Percentiles rank a stretch among this genome's conserved stretches.
These are phyloP conservation scores for Paecilomyces variotii DNA, from an alignment of 2,329 filamentous ascomycete species.

Conservation along the genomic window DNA sequence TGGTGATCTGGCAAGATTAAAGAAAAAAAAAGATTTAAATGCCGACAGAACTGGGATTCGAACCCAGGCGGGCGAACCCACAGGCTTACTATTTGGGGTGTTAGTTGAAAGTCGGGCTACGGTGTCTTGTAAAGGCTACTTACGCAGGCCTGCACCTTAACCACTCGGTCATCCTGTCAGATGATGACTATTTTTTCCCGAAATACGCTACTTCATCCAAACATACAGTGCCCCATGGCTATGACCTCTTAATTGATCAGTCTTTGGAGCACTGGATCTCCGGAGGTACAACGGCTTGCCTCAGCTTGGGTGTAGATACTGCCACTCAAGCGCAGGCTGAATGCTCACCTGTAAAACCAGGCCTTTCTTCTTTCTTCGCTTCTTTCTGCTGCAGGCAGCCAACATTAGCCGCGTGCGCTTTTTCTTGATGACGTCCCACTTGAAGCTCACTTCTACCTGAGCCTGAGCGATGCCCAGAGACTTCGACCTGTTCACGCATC, in stretches of 20 bases:
- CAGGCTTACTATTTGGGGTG: background rate
- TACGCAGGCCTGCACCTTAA: background rate
- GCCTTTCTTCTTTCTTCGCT: background rate
- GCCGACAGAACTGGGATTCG: background rate
- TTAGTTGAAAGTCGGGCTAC: too few species aligned
- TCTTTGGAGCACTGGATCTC: constrained; percentile 11
- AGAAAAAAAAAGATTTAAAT: background rate
- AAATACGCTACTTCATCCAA: constrained; percentile 3
- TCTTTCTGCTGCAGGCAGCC: background rate
- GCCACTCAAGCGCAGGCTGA: constrained; percentile 2
- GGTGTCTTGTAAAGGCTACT: too few species aligned
- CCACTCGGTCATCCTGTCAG: constrained; percentile 7
- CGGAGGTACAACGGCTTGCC: constrained; percentile 12
- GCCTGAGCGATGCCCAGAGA: background rate
- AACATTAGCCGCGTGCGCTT: background rate
- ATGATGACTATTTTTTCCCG: constrained; percentile 2
- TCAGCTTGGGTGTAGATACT: constrained; percentile 4
- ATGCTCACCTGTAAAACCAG: background rate
- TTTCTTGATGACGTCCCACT: background rate
- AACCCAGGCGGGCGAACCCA: background rate
- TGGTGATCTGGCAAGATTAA: too few species aligned
- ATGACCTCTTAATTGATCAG: constrained; percentile 15
- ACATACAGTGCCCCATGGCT: background rate
- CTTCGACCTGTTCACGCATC: background rate
- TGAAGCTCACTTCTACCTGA: background rate